A percentile compares a stretch with the other conserved stretches of the same genome.
phyloP scores from a whole-genome alignment of 768 basidiomycete species.

The Russula sp. region DNA sequence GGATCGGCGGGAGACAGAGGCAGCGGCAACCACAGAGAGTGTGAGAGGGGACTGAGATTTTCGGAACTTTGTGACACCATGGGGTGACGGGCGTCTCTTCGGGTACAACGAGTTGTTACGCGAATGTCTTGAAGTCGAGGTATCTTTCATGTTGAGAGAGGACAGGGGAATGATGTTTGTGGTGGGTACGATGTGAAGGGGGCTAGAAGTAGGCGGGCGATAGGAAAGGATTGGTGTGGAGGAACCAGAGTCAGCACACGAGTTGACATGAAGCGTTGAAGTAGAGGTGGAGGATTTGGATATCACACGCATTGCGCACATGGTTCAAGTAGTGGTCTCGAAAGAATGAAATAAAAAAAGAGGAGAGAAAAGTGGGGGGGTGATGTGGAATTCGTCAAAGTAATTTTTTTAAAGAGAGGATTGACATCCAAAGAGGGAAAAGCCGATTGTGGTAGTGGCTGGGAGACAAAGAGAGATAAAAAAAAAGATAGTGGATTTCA shows the following conservation, averaged over 20 bases:
- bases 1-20: constrained; percentile 48
- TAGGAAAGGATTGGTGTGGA: constrained; percentile 25
- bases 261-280: constrained; percentile 3
- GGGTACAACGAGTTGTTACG: constrained; percentile 68
- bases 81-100: constrained; percentile 81
- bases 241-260: constrained; percentile 24
- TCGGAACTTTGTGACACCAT: constrained; percentile 69
- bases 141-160: constrained; percentile 71
- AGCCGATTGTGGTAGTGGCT: constrained; percentile 18
- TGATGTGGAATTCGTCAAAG: constrained; percentile 14
- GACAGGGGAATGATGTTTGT: constrained; percentile 42
- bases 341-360: constrained; percentile 1
- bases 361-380: not conserved
- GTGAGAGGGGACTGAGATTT: constrained; percentile 44
- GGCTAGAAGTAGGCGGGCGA: constrained; percentile 32
- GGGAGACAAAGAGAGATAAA: constrained; percentile 3
- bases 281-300: not conserved
- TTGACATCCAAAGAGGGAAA: constrained; percentile 19
- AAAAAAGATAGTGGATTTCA: constrained; percentile 38
- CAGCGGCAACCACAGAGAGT: constrained; percentile 46
- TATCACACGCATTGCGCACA: constrained; percentile 9
- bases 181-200: constrained; percentile 38
- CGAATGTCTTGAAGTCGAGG: constrained; percentile 57
- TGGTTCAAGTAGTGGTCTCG: not conserved
- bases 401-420: not conserved